A percentile compares a stretch with the other conserved stretches of the same genome.
These are phyloP conservation scores for Mycena venus DNA, from an alignment of 768 basidiomycete species.

Conservation along the genomic window DNA sequence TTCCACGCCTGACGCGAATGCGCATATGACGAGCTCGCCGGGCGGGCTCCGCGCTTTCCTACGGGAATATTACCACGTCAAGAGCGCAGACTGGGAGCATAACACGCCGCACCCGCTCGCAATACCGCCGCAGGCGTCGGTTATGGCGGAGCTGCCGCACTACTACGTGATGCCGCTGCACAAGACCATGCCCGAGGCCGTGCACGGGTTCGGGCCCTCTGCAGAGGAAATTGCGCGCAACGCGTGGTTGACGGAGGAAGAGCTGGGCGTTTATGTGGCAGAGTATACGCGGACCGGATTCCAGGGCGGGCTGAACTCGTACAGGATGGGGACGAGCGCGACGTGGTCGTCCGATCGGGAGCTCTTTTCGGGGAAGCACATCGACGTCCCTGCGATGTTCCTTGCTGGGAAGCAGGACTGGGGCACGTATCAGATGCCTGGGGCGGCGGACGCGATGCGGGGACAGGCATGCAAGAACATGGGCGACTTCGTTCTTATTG, in stretches of 20 bases:
- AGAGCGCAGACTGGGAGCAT: conserved; percentile 66
- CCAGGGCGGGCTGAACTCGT: conserved; percentile 74
- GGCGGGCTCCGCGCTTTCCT: conserved; percentile 62
- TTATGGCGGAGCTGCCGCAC: conserved; percentile 60
- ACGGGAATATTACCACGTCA: conserved; percentile 69
- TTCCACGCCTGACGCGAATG: conserved; percentile 59
- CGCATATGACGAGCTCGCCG: conserved; percentile 58
- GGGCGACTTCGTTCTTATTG: conserved; percentile 33
- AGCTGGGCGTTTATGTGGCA: conserved; percentile 62
- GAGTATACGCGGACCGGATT: conserved; percentile 69
- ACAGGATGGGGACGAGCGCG: conserved; percentile 57
- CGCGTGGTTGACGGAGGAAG: conserved; percentile 64
- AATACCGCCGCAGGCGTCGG: conserved; percentile 42
- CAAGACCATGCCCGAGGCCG: conserved; percentile 66
- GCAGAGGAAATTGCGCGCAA: conserved; percentile 42
- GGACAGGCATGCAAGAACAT: conserved; percentile 21
- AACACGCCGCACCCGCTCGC: conserved; percentile 58
- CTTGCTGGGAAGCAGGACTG: conserved; percentile 70
- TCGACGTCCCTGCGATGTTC: conserved; percentile 70
- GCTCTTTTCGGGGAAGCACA: conserved; percentile 59
- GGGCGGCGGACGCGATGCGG: conserved; percentile 41
- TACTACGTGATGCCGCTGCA: conserved; percentile 74
- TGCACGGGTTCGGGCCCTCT: conserved; percentile 51
- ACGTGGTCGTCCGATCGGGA: conserved; percentile 55
- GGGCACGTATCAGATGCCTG: conserved; percentile 70